phyloP scores from a whole-genome alignment of 345 rosid genomes.

The Theobroma cacao region DNA sequence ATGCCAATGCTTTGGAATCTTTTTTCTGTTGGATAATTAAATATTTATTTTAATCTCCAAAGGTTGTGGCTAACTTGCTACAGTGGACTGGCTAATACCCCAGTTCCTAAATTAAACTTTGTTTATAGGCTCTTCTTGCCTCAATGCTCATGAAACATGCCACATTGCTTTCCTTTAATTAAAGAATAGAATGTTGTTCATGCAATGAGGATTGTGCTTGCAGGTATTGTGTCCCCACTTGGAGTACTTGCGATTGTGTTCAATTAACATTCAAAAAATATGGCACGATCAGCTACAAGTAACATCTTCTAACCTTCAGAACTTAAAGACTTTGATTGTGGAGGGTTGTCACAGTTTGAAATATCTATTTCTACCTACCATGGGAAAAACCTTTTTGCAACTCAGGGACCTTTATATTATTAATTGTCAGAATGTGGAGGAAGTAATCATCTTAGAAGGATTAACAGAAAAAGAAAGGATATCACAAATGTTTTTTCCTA shows the following conservation, averaged over 20 bases:
- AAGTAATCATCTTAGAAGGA: background rate
- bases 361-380: constrained; percentile 1
- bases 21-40: background rate
- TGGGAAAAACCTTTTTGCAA: background rate
- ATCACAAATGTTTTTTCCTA: background rate
- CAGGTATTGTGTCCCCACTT: background rate
- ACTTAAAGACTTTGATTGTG: background rate
- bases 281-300: background rate
- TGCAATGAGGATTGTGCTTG: background rate
- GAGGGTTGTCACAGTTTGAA: background rate
- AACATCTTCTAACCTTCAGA: background rate
- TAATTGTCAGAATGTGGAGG: background rate
- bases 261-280: background rate
- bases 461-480: background rate
- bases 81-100: background rate
- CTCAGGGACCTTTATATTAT: background rate
- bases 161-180: background rate
- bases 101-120: background rate
- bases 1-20: background rate
- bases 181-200: background rate
- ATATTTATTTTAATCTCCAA: no score
- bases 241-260: background rate
- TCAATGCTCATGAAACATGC: background rate
- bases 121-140: background rate
- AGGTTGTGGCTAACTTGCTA: background rate